Conservation (phyloP, 495 filamentous ascomycete species). For the Aspergillus conjunctus region DNA sequence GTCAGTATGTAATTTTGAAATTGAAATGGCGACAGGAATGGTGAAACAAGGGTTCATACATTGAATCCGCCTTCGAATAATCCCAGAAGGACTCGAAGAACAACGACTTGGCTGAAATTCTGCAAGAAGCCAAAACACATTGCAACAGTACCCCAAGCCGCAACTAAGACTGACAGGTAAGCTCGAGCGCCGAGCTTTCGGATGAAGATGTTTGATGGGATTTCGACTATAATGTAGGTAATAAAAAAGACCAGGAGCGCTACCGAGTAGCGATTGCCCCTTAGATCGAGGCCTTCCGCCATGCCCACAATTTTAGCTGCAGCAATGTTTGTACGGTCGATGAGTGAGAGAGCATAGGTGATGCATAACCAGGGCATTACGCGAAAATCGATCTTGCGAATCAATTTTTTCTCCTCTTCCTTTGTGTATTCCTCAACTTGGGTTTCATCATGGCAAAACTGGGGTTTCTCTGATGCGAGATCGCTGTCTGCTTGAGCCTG, state of each 20-base stretch:
- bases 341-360: neutral
- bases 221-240: neutral
- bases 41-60: neutral
- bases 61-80: neutral
- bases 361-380: neutral
- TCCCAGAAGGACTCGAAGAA: neutral
- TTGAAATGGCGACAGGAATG: neutral
- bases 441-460: no score
- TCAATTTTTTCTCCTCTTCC: neutral
- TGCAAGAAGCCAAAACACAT: neutral
- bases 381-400: neutral
- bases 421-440: no score
- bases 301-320: neutral
- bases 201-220: neutral
- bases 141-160: neutral
- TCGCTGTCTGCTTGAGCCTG: no score
- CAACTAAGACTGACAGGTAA: neutral
- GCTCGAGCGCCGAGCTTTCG: neutral
- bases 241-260: neutral
- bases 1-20: neutral
- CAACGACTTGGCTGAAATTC: neutral
- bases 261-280: neutral
- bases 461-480: no score
- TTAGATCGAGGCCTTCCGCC: neutral
- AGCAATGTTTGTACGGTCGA: neutral